These are phyloP conservation scores for Triticum monococcum DNA, from an alignment of 176 grass and related monocot species.

Conservation along the genomic window DNA sequence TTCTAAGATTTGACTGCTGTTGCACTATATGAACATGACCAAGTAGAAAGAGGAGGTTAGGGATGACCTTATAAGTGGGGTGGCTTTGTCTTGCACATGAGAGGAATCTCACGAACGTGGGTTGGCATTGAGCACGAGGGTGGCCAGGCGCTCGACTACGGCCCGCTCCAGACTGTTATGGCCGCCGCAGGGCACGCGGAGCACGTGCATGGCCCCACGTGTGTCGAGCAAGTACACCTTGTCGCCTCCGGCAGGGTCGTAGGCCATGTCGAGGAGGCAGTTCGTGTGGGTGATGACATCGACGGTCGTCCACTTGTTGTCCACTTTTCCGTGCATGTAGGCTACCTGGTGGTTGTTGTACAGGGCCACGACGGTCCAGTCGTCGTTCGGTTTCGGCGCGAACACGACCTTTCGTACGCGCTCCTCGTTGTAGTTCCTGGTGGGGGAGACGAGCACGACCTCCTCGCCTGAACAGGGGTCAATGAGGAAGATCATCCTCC, in stretches of 20 bases:
- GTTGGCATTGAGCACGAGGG: neutral
- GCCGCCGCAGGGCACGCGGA: neutral
- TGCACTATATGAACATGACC: too few species aligned
- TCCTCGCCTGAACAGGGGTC: neutral
- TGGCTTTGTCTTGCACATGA: too few species aligned
- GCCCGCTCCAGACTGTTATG: neutral
- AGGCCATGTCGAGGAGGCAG: neutral
- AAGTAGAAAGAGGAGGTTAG: too few species aligned
- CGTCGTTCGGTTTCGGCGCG: neutral
- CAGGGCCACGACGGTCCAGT: neutral
- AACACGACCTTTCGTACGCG: slow-evolving; percentile 15
- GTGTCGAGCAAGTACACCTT: neutral
- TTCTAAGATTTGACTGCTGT: too few species aligned
- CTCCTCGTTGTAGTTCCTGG: neutral
- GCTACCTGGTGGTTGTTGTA: neutral
- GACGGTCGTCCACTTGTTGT: neutral
- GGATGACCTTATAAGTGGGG: too few species aligned
- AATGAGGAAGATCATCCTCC: neutral
- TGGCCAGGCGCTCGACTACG: neutral
- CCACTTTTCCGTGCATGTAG: neutral
- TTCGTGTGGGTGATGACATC: neutral
- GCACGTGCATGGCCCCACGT: neutral
- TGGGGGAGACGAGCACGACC: neutral
- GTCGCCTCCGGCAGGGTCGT: neutral
- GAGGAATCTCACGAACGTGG: too few species aligned